Evolutionary conservation across 2,329 filamentous ascomycete genomes (phyloP), one percentile per base, ranked within the genome.

Genomic region (Fusarium anguioides): DNA sequence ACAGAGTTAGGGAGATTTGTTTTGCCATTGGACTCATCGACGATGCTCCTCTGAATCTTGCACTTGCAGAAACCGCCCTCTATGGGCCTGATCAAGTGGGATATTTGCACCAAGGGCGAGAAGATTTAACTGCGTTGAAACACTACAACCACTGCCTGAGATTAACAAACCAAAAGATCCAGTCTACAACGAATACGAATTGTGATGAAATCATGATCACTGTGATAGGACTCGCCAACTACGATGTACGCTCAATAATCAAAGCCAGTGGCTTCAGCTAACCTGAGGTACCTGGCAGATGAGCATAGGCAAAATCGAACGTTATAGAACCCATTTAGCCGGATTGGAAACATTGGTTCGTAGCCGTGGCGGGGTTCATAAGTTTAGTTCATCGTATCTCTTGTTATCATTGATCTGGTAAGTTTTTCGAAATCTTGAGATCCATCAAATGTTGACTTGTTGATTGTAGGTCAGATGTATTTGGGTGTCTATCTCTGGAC

Each of bases 1-100:
- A 51, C 26, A 51, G 27, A 26, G 52, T 51, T 11, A 40, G 45
- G 27, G 35, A 55, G 26, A 33, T 51, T 17, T 55, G 52, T n/a
- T 55, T 55, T n/a, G 52, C 45, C 12, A 50, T 51, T 23, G 35
- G 52, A 12, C 52, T 55, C 14, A 20, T 39, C 17, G 47, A 51
- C 17, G 35, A 51, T 15, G 35, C 26, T 26, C n/a, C 45, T 40
- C 36, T 51, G 9, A 29, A 51, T 40, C 45, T 55, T 10, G 45
- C 45, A 40, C 52, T 55, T n/a, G 35, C 45, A 8, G 27, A 55
- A 14, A 40, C 15, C 9, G 45, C 52, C 11, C 45, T 55, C 6
- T 55, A 55, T 9, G 17, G 35, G 6, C 23, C 50, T 26, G 26
- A 12, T 2, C 18, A 55, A 29, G 26, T 50, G 8, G 47, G 24